Conservation (phyloP, 2,329 filamentous ascomycete genomes). For the Tolypocladium tundrense region DNA sequence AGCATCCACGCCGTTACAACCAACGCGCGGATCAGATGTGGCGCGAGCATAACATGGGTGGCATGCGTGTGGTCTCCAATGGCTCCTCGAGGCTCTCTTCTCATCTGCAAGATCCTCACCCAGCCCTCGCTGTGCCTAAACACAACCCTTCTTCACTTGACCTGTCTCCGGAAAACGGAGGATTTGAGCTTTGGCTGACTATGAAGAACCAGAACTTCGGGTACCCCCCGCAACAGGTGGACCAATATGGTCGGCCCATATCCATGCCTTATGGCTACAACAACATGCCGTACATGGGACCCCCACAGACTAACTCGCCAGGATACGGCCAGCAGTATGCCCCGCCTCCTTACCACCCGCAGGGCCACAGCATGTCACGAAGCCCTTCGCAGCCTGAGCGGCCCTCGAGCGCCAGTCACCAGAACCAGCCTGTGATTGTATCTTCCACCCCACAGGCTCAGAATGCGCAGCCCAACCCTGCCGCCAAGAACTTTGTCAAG, state of each 20-base stretch:
- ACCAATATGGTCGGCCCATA: conserved; percentile 27
- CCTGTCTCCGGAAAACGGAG: conserved; percentile 57
- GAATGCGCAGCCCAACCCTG: conserved; percentile 44
- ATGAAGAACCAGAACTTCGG: conserved; percentile 55
- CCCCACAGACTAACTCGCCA: conserved; percentile 35
- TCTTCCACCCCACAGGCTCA: conserved; percentile 55
- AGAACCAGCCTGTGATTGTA: conserved; percentile 46
- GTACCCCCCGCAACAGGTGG: conserved; percentile 35
- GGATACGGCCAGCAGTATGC: conserved; percentile 38
- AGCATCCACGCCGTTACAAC: conserved; percentile 30
- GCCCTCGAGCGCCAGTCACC: conserved; percentile 55
- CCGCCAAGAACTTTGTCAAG: conserved; percentile 37
- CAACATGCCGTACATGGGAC: conserved; percentile 39
- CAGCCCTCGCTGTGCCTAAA: conserved; percentile 4
- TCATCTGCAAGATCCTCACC: conserved; percentile 5
- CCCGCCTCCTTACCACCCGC: conserved; percentile 31
- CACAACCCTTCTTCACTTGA: conserved; percentile 32
- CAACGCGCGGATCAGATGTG: conserved; percentile 32
- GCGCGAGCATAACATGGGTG: conserved; percentile 14
- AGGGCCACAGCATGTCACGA: conserved; percentile 67
- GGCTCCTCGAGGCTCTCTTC: conserved; percentile 6
- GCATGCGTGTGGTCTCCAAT: conserved; percentile 11
- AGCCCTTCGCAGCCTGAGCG: conserved; percentile 69
- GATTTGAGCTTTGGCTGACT: conserved; percentile 67
- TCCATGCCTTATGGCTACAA: conserved; percentile 32